These are phyloP conservation scores for Earliella scabrosa DNA, from an alignment of 1,284 basidiomycete species.

Conservation along the genomic window DNA sequence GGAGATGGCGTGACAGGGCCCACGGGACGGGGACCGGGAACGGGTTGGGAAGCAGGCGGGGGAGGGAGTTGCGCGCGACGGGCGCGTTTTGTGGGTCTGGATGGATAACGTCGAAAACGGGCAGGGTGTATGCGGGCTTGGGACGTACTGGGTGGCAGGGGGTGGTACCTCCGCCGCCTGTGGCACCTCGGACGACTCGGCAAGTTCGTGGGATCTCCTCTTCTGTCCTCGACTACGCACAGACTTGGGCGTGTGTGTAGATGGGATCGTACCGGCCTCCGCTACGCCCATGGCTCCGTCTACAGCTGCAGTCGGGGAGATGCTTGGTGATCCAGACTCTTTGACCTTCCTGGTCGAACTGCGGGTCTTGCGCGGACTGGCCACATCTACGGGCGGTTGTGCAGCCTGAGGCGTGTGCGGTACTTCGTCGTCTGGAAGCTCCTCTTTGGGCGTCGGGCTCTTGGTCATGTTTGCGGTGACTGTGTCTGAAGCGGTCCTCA, in stretches of 20 bases:
- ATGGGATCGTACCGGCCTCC: not conserved
- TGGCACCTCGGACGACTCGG: not conserved
- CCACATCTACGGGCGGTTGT: not conserved
- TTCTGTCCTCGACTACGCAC: not conserved
- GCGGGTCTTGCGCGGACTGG: not conserved
- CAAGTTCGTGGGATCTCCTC: not conserved
- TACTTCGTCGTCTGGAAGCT: not conserved
- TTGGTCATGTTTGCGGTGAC: not conserved
- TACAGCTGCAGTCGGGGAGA: not conserved
- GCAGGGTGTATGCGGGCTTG: too few relatives aligned
- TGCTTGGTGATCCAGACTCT: not conserved
- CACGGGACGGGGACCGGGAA: not conserved
- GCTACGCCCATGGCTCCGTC: not conserved
- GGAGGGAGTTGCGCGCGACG: not conserved
- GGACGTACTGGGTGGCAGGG: not conserved
- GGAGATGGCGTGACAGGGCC: not conserved
- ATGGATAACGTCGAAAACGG: not conserved
- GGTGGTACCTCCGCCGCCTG: not conserved
- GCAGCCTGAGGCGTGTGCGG: not conserved
- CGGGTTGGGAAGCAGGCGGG: slow-evolving; percentile 10
- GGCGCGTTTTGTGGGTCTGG: slow-evolving; percentile 12
- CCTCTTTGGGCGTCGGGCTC: not conserved
- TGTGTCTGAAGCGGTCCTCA: too few relatives aligned
- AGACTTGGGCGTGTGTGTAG: not conserved
- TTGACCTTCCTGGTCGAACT: not conserved